Evolutionary conservation across 225 moss, liverwort and hornwort species (phyloP).

Genomic region (Pseudisothecium myosuroides): DNA sequence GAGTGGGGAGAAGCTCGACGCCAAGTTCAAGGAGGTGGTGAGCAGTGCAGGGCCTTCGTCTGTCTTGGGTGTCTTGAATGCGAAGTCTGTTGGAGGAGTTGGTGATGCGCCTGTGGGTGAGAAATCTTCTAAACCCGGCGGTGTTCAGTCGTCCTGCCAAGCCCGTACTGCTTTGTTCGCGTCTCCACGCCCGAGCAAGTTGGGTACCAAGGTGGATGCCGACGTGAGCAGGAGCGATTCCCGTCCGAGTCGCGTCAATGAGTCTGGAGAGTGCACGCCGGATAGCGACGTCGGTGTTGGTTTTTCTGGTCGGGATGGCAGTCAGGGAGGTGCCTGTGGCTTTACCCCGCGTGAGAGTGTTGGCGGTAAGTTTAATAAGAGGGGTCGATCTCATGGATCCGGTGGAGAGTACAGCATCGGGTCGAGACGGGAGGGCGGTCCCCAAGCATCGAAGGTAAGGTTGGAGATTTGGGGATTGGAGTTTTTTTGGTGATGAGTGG

Average conservation of each 20-base stretch:
- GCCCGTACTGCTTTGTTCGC: constrained; percentile 63
- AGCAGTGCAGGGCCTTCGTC: background rate
- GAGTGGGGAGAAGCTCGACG: constrained; percentile 36
- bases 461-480: background rate
- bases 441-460: constrained; percentile 31
- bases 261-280: constrained; percentile 24
- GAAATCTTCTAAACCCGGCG: constrained; percentile 29
- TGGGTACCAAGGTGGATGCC: constrained; percentile 24
- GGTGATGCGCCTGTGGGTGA: background rate
- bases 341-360: constrained; percentile 4
- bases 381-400: constrained; percentile 57
- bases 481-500: too few relatives aligned
- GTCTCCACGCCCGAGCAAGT: constrained; percentile 58
- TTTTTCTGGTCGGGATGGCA: constrained; percentile 32
- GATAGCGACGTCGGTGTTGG: constrained; percentile 7
- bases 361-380: constrained; percentile 48
- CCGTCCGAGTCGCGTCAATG: background rate
- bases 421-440: constrained; percentile 10
- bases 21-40: constrained; percentile 36
- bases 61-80: background rate
- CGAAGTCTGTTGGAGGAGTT: background rate
- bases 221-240: constrained; percentile 17
- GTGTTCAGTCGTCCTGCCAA: constrained; percentile 33
- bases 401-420: constrained; percentile 27
- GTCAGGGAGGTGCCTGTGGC: constrained; percentile 34